Conservation (phyloP, 2,329 filamentous ascomycete genomes). For the Chaetothyriales sp. region DNA sequence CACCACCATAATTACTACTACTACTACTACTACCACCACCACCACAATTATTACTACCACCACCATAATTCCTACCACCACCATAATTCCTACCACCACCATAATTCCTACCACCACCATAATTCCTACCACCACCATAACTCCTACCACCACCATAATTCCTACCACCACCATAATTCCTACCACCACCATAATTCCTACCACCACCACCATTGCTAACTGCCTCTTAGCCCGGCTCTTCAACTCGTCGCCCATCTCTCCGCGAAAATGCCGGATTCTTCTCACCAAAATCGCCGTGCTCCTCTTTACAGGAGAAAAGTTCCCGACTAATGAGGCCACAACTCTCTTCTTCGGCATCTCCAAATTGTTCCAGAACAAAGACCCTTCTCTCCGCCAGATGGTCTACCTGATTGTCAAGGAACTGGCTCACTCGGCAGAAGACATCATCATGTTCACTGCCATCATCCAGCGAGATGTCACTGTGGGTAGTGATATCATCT, state of each 20-base stretch:
- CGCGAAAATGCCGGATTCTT: constrained; percentile 91
- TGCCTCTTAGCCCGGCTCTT: constrained; percentile 67
- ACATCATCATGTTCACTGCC: constrained; percentile 99
- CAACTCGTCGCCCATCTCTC: constrained; percentile 93
- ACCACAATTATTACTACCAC: background rate
- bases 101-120: constrained; percentile 2
- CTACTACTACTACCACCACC: background rate
- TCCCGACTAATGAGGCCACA: constrained; percentile 93
- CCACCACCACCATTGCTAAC: background rate
- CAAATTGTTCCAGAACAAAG: constrained; percentile 98
- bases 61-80: background rate
- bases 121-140: background rate
- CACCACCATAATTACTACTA: constrained; percentile 1
- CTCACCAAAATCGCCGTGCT: constrained; percentile 95
- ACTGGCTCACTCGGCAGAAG: constrained; percentile 83
- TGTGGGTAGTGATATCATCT: constrained; percentile 84
- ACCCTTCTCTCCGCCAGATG: constrained; percentile 96
- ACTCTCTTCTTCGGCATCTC: constrained; percentile 98
- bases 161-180: too few relatives aligned
- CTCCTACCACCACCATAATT: background rate
- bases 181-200: background rate
- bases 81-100: background rate
- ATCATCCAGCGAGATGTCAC: constrained; percentile 99
- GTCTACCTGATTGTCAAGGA: constrained; percentile 98
- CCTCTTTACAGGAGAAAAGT: constrained; percentile 91